Evolutionary conservation across 352 stramenopile genomes (phyloP), one percentile per base, ranked within the genome.

Genomic region (Globisporangium apiculatum): DNA sequence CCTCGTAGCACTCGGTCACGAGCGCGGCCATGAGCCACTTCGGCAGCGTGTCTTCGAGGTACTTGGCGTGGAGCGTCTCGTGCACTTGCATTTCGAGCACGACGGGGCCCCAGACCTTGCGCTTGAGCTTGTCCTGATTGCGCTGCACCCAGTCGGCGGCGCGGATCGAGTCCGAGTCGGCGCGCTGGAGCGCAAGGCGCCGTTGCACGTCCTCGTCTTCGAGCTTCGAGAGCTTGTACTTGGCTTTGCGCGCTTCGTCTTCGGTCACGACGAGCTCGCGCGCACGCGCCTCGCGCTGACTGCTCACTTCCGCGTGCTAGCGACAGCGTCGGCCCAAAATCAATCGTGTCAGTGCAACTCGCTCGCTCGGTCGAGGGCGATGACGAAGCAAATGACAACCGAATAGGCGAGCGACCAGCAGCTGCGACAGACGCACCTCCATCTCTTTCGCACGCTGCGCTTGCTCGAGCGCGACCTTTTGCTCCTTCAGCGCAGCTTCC

Each of bases 11-110:
- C 65, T 95, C 86, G 1, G 73, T 76, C 11, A 95, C 76, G 17
- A 95, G 66, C 4, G 79, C 76, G 17, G 70, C 74, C 58, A 93
- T 72, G 18, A 94, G 67, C 73, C 75, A 94, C 42, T 88, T 93
- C 6, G 85, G 83, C 7, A 95, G 63, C 8, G 77, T 91, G 50
- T 91, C 81, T 67, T 95, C 86, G 4, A 95, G 66, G 49, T 90
- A 95, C 48, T 94, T 89, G 0, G 86, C 84, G 47, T 94, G 78
- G 1, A 88, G 79, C 7, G 72, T 63, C 51, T 93, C 79, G 50
- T 86, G 85, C 3, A 95, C 72, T 61, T 91, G 82, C 68, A 95
- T 87, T 71, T 95, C 82, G 3, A 94, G 69, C 18, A 83, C 84
- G 40, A 95, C 68, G 0, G 86, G 86, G 0, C 86, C 86, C 83